Conservation (phyloP, 192 early-diverging fungal species). For the Coemansia sp. region DNA sequence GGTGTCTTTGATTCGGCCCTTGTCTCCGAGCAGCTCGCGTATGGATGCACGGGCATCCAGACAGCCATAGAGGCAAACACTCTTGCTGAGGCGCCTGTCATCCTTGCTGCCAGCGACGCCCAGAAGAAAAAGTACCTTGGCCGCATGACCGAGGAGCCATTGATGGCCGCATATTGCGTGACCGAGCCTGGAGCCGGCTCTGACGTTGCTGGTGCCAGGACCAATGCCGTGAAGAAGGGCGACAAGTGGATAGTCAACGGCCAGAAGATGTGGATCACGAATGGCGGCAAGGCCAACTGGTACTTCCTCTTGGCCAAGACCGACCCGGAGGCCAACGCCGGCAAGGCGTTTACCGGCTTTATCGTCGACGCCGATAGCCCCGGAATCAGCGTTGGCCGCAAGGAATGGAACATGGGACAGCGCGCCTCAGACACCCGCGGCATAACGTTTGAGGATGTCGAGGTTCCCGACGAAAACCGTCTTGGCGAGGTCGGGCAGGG, state of each 20-base stretch:
- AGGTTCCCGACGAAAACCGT: conserved; percentile 75
- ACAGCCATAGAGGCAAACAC: conserved; percentile 97
- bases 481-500: conserved; percentile 74
- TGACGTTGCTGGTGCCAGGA: conserved; percentile 70
- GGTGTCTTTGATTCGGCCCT: conserved; percentile 85
- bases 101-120: conserved; percentile 80
- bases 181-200: conserved; percentile 78
- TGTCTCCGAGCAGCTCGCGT: conserved; percentile 89
- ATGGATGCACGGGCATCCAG: conserved; percentile 92
- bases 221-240: conserved; percentile 71
- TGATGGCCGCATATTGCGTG: conserved; percentile 94
- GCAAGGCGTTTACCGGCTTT: conserved; percentile 91
- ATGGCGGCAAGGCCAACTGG: conserved; percentile 96
- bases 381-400: conserved; percentile 88
- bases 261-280: conserved; percentile 98
- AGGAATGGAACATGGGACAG: conserved; percentile 98
- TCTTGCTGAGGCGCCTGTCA: conserved; percentile 85
- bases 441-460: conserved; percentile 80
- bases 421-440: conserved; percentile 88
- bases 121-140: conserved; percentile 98
- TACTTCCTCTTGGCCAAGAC: conserved; percentile 93
- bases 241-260: conserved; percentile 81
- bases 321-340: conserved; percentile 71
- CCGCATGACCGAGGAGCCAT: conserved; percentile 91
- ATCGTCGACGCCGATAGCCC: conserved; percentile 88